phyloP scores from a whole-genome alignment of 176 grass and related monocot genomes.

The Triticum timopheevii region DNA sequence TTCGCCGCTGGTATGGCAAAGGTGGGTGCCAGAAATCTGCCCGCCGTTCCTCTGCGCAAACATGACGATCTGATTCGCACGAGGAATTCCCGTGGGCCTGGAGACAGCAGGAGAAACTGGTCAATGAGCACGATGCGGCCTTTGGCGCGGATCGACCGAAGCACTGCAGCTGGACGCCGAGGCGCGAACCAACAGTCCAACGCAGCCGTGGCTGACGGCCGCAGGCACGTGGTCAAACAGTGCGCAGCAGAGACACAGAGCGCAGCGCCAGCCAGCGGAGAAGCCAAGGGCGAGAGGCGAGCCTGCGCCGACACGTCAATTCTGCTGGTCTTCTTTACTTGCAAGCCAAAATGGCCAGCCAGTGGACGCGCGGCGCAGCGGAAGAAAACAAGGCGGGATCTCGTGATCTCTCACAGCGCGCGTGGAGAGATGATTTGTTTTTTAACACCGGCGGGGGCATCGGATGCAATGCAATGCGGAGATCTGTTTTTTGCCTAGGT shows the following conservation, averaged over 20 bases:
- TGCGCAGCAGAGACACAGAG: background rate
- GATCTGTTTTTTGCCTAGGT: conserved; percentile 22
- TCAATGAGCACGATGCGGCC: background rate
- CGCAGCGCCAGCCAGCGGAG: background rate
- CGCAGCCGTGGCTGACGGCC: background rate
- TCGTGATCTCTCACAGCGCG: conserved; percentile 22
- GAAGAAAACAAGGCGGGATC: background rate
- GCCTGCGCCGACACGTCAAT: conserved; percentile 10
- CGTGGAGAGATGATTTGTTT: background rate
- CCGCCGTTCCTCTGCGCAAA: no score
- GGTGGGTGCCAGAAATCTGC: no score
- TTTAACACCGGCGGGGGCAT: background rate
- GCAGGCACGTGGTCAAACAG: background rate
- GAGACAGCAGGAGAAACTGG: background rate
- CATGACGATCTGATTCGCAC: no score
- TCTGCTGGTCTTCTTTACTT: background rate
- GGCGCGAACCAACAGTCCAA: background rate
- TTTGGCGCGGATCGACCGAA: background rate
- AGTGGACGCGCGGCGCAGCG: background rate
- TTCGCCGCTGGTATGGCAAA: no score
- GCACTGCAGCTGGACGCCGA: background rate
- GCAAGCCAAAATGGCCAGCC: background rate
- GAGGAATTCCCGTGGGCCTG: background rate
- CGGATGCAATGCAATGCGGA: background rate
- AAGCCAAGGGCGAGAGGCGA: no score